A percentile compares a stretch with the other conserved stretches of the same genome.
These are phyloP conservation scores for Lupinus albus DNA, from an alignment of 306 rosid genomes.

Conservation along the genomic window DNA sequence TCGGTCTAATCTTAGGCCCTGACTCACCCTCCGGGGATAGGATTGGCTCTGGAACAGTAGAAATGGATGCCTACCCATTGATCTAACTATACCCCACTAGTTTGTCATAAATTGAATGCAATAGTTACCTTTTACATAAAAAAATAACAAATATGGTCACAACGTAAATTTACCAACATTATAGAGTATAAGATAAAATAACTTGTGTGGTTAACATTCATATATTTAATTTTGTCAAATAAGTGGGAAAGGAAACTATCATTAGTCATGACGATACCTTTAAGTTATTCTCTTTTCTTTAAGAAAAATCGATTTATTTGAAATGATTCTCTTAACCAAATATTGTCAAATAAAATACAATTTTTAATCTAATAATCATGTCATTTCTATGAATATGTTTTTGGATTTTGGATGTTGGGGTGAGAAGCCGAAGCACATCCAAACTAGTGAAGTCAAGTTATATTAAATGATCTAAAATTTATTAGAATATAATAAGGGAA, in stretches of 20 bases:
- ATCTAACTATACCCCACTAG: conserved; percentile 29
- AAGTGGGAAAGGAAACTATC: conserved; percentile 22
- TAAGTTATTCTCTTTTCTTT: background rate
- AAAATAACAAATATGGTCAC: conserved; percentile 19
- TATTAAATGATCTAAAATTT: too few species aligned
- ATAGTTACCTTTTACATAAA: conserved; percentile 7
- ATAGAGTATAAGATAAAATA: conserved; percentile 6
- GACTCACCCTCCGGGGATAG: too few species aligned
- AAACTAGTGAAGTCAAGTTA: too few species aligned
- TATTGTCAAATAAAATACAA: conserved; percentile 31
- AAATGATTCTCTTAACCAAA: conserved; percentile 26
- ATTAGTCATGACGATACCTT: conserved; percentile 13
- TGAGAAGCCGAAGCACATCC: too few species aligned
- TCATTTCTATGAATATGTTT: conserved; percentile 37
- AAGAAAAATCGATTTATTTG: too few species aligned
- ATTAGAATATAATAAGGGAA: too few species aligned
- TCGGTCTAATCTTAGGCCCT: too few species aligned
- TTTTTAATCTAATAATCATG: conserved; percentile 38
- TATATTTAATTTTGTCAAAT: conserved; percentile 23
- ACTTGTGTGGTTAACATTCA: conserved; percentile 8
- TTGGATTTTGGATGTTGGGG: too few species aligned
- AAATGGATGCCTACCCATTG: conserved; percentile 17
- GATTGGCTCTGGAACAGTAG: too few species aligned
- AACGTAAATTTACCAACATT: conserved; percentile 29
- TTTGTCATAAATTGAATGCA: conserved; percentile 31